A percentile compares a stretch with the other conserved stretches of the same genome.
Evolutionary conservation across 75 land plant species (phyloP).

Genomic region (Cryptomeria japonica): DNA sequence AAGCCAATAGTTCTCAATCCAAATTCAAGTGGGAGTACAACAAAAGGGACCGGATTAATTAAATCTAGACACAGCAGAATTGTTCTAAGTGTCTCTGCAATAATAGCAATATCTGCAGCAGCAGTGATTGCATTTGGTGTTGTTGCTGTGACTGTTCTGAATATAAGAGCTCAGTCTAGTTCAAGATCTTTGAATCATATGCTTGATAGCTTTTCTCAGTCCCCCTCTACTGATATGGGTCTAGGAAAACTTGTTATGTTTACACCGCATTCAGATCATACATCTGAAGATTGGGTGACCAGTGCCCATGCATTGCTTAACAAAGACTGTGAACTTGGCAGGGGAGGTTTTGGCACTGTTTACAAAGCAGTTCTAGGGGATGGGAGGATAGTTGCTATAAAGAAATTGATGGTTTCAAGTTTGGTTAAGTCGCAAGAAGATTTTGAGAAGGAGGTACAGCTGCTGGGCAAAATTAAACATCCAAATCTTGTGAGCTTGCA

Average conservation of each 20-base stretch:
- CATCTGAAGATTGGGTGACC: conserved; percentile 69
- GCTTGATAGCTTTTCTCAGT: conserved; percentile 34
- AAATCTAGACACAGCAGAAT: conserved; percentile 51
- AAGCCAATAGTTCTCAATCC: conserved; percentile 96
- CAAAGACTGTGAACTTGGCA: conserved; percentile 89
- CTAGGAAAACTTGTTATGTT: conserved; percentile 93
- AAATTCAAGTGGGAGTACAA: conserved; percentile 36
- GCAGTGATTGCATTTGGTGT: conserved; percentile 78
- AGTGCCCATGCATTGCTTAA: conserved; percentile 77
- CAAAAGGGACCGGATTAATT: conserved; percentile 10
- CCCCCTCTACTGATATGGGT: conserved; percentile 57
- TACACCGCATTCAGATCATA: conserved; percentile 17
- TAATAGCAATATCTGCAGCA: conserved; percentile 93
- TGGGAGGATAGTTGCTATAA: conserved; percentile 86
- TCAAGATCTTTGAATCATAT: conserved; percentile 38
- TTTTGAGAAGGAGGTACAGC: conserved; percentile 83
- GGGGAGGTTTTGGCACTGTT: conserved; percentile 95
- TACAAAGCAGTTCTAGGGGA: conserved; percentile 73
- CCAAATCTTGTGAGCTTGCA: conserved; percentile 72
- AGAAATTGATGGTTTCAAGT: conserved; percentile 82
- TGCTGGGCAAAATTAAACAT: conserved; percentile 69
- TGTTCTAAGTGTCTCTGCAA: conserved; percentile 82
- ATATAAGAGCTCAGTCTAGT: conserved; percentile 61
- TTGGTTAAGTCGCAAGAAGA: conserved; percentile 83
- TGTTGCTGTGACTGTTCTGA: conserved; percentile 67